These are phyloP conservation scores for Aspergillus nanangensis DNA, from an alignment of 495 filamentous ascomycete genomes.

Conservation along the genomic window DNA sequence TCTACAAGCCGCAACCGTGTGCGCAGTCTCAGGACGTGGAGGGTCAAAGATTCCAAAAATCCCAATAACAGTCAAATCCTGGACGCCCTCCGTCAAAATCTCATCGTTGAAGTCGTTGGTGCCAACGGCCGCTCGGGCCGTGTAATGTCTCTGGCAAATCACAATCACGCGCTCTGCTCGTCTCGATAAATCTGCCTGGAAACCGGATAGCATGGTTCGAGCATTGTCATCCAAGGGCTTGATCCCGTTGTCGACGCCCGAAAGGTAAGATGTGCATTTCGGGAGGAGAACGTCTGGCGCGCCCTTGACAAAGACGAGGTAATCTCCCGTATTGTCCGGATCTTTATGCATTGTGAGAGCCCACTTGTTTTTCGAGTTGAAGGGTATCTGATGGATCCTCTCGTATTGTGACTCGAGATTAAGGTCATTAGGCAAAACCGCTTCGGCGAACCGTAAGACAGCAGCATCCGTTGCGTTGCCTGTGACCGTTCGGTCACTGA, in stretches of 20 bases:
- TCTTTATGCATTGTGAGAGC: neutral
- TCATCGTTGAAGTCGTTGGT: no score
- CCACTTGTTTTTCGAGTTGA: neutral
- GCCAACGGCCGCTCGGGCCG: neutral
- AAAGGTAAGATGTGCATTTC: neutral
- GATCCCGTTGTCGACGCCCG: neutral
- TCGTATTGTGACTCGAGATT: neutral
- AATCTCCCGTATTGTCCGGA: neutral
- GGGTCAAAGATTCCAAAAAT: conserved; percentile 41
- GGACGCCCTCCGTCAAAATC: no score
- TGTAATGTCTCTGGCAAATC: neutral
- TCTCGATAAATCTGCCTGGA: no score
- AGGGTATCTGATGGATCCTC: neutral
- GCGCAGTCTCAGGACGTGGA: conserved; percentile 57
- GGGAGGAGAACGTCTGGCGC: neutral
- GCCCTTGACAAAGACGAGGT: neutral
- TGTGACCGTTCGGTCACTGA: no score
- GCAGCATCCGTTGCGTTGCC: no score
- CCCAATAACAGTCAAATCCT: neutral
- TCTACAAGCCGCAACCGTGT: conserved; percentile 45
- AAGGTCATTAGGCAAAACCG: neutral
- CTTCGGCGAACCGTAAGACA: neutral
- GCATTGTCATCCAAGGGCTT: neutral
- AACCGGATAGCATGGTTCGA: no score
- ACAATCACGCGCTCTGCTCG: neutral